These are phyloP conservation scores for Telfairia occidentalis DNA, from an alignment of 331 rosid genomes.

Conservation along the genomic window DNA sequence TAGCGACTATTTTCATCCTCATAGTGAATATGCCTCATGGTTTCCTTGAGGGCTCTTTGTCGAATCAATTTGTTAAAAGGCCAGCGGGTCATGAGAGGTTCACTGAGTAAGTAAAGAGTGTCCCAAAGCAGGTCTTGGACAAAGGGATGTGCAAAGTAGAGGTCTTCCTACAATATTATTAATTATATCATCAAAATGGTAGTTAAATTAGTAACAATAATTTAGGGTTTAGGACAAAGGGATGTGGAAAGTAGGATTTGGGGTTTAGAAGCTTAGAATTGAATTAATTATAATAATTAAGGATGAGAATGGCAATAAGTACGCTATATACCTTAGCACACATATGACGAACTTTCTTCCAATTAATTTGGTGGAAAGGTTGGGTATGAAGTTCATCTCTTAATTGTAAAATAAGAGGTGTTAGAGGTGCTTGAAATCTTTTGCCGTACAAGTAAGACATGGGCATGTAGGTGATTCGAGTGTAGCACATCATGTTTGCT, in stretches of 20 bases:
- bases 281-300: too few species aligned
- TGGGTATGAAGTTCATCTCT: slow-evolving; percentile 15
- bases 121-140: slow-evolving; percentile 68
- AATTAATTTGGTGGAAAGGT: not conserved
- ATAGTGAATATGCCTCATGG: slow-evolving; percentile 62
- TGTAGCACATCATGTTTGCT: slow-evolving; percentile 20
- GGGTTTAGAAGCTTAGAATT: too few species aligned
- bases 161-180: slow-evolving; percentile 41
- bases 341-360: slow-evolving; percentile 15
- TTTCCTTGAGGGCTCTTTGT: slow-evolving; percentile 39
- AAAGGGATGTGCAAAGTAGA: slow-evolving; percentile 55
- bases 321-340: slow-evolving; percentile 7
- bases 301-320: not conserved
- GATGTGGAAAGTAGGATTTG: too few species aligned
- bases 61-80: slow-evolving; percentile 54
- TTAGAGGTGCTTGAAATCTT: slow-evolving; percentile 16
- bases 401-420: slow-evolving; percentile 9
- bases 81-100: slow-evolving; percentile 64
- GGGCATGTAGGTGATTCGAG: slow-evolving; percentile 18
- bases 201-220: too few species aligned
- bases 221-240: too few species aligned
- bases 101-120: slow-evolving; percentile 34
- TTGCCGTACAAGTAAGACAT: slow-evolving; percentile 15
- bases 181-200: too few species aligned
- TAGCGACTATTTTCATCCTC: slow-evolving; percentile 76